Evolutionary conservation across 306 rosid species (phyloP).

Genomic region (Gillenia trifoliata): DNA sequence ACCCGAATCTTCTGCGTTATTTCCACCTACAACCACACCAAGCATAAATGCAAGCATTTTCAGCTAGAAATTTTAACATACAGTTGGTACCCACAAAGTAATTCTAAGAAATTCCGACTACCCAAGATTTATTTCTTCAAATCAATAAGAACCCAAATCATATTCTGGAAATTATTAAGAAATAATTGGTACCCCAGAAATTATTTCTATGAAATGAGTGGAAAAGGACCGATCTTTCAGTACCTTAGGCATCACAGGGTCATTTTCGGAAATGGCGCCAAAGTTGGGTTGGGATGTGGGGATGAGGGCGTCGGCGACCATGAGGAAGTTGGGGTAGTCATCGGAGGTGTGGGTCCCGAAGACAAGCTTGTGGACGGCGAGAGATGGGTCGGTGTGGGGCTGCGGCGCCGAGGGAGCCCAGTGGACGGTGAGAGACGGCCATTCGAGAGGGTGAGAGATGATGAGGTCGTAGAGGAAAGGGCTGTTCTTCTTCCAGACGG

Average conservation of each 20-base stretch:
- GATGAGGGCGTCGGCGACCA: conserved; percentile 64
- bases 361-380: conserved; percentile 58
- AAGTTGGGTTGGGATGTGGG: conserved; percentile 41
- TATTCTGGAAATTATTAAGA: not conserved
- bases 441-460: conserved; percentile 73
- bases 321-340: conserved; percentile 59
- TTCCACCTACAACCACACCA: conserved; percentile 45
- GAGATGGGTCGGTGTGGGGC: conserved; percentile 45
- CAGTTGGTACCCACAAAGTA: conserved; percentile 20
- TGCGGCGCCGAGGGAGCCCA: conserved; percentile 47
- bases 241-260: conserved; percentile 60
- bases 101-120: not conserved
- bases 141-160: not conserved
- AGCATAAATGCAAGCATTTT: not conserved
- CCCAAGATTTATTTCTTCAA: not conserved
- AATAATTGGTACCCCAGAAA: not conserved
- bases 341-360: conserved; percentile 82
- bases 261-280: conserved; percentile 17
- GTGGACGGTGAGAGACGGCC: conserved; percentile 95
- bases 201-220: not conserved
- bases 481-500: conserved; percentile 83
- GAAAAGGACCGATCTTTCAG: not conserved
- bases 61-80: conserved; percentile 31
- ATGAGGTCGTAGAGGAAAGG: conserved; percentile 71
- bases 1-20: conserved; percentile 55